Conservation (phyloP, 2,329 filamentous ascomycete species). For the Verticillium tricorpus region DNA sequence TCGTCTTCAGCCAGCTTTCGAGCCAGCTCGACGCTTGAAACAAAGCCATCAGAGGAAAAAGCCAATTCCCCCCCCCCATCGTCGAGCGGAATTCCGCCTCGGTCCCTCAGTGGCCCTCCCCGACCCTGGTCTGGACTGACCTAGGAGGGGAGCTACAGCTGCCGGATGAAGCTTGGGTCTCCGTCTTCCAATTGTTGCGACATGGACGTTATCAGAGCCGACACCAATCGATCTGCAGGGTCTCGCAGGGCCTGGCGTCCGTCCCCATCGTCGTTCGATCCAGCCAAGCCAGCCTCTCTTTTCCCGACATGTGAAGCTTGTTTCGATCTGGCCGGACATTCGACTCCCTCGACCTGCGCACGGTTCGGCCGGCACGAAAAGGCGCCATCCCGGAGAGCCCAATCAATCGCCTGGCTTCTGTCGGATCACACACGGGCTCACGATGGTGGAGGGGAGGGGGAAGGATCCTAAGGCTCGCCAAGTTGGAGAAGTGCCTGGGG, state of each 20-base stretch:
- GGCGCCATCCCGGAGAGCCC: not conserved
- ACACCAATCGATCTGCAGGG: not conserved
- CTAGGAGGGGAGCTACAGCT: not conserved
- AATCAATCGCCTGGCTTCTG: not conserved
- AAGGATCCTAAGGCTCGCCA: not conserved
- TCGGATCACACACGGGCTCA: not conserved
- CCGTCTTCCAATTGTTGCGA: not conserved
- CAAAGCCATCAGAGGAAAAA: not conserved
- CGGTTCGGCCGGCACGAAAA: not conserved
- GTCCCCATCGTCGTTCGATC: not conserved
- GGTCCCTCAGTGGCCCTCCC: not conserved
- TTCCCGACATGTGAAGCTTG: not conserved
- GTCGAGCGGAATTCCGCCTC: not conserved
- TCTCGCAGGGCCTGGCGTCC: not conserved
- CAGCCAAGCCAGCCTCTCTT: not conserved
- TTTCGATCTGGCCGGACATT: not conserved
- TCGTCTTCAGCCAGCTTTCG: too few relatives aligned
- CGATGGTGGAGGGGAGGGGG: not conserved
- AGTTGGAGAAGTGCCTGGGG: not conserved
- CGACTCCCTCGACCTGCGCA: not conserved
- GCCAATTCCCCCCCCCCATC: not conserved
- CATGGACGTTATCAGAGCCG: not conserved
- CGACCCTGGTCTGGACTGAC: not conserved
- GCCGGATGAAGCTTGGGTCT: not conserved
- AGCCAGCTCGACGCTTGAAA: not conserved